A percentile compares a stretch with the other conserved stretches of the same genome.
Evolutionary conservation across 2,329 filamentous ascomycete genomes (phyloP).

Genomic region (Fusarium sororula): DNA sequence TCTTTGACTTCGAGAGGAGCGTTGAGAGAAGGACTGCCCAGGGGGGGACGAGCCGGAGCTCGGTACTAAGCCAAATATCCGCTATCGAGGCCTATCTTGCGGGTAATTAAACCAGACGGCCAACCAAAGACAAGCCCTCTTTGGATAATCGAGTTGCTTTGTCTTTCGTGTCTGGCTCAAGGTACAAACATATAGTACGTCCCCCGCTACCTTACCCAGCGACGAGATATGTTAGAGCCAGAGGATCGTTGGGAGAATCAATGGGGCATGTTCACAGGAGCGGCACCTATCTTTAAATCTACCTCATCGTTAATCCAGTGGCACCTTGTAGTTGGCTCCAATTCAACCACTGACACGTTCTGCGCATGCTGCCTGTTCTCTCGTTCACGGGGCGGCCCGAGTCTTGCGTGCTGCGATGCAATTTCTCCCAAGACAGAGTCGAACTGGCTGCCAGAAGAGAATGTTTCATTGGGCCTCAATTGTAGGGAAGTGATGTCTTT

Average conservation of each 20-base stretch:
- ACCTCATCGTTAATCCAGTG: neutral
- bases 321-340: neutral
- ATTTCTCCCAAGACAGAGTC: too few relatives aligned
- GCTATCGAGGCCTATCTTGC: neutral
- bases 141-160: neutral
- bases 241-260: neutral
- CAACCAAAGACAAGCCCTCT: neutral
- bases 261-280: neutral
- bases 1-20: neutral
- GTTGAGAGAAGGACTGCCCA: neutral
- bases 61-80: neutral
- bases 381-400: neutral
- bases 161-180: neutral
- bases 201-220: neutral
- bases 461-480: too few relatives aligned
- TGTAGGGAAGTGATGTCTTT: too few relatives aligned
- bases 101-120: neutral
- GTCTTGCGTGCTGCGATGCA: neutral
- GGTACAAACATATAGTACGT: neutral
- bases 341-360: neutral
- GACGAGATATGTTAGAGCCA: neutral
- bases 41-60: neutral
- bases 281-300: neutral
- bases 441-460: too few relatives aligned
- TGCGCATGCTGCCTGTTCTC: neutral